Percentiles rank a stretch among this genome's conserved stretches.
These are phyloP conservation scores for Mycena belliarum DNA, from an alignment of 768 basidiomycete species.

Conservation along the genomic window DNA sequence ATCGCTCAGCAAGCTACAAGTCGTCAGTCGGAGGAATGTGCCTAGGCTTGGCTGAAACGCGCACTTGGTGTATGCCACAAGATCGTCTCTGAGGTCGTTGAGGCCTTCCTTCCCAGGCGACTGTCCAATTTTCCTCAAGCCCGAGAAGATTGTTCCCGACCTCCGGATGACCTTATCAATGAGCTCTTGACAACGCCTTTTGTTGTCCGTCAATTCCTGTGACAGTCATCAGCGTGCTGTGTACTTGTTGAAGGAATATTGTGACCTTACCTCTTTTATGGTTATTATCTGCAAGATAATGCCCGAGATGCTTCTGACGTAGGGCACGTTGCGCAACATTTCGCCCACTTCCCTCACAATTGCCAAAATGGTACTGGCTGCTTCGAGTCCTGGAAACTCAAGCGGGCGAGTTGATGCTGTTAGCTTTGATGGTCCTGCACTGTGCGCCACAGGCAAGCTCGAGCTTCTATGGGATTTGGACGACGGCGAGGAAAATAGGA, in stretches of 20 bases:
- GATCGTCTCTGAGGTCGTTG: conserved; percentile 17
- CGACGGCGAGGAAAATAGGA: not conserved
- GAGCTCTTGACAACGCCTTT: conserved; percentile 21
- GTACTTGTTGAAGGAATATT: not conserved
- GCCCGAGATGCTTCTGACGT: conserved; percentile 15
- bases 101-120: conserved; percentile 14
- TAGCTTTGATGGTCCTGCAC: not conserved
- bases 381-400: not conserved
- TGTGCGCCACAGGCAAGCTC: not conserved
- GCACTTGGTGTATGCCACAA: conserved; percentile 12
- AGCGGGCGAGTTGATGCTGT: not conserved
- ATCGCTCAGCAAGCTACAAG: conserved; percentile 3
- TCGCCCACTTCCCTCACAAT: conserved; percentile 17
- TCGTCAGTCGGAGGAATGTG: not conserved
- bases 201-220: conserved; percentile 20
- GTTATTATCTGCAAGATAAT: conserved; percentile 19
- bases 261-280: conserved; percentile 18
- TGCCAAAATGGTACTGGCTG: conserved; percentile 13
- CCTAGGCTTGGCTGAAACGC: not conserved
- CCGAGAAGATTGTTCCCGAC: conserved; percentile 14
- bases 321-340: conserved; percentile 14
- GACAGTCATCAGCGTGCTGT: not conserved
- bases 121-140: conserved; percentile 11
- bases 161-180: conserved; percentile 19
- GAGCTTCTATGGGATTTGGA: not conserved